phyloP scores from a whole-genome alignment of 164 flowering plant genomes.

The Vitis vinifera region ASM3070453v1 NC_081808.1:4389001-4389500 shows the following conservation, averaged over 20 bases:
- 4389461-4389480: slow-evolving; percentile 80
- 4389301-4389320: slow-evolving; percentile 33
- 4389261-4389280: not conserved
- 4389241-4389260: not conserved
- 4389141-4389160: too few relatives aligned
- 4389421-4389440: slow-evolving; percentile 97
- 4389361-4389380: slow-evolving; percentile 95
- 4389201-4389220: too few relatives aligned
- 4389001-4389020: too few relatives aligned
- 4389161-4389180: too few relatives aligned
- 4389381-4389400: slow-evolving; percentile 96
- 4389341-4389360: slow-evolving; percentile 83
- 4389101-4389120: too few relatives aligned
- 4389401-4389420: slow-evolving; percentile 98
- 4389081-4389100: too few relatives aligned
- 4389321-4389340: slow-evolving; percentile 36
- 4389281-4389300: not conserved
- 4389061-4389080: too few relatives aligned
- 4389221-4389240: not conserved
- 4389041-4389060: too few relatives aligned
- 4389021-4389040: too few relatives aligned
- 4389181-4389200: too few relatives aligned
- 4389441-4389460: slow-evolving; percentile 75
- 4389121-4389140: too few relatives aligned
- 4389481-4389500: slow-evolving; percentile 81